phyloP scores from a whole-genome alignment of 2,329 filamentous ascomycete genomes.

The Huntiella omanensis region DNA sequence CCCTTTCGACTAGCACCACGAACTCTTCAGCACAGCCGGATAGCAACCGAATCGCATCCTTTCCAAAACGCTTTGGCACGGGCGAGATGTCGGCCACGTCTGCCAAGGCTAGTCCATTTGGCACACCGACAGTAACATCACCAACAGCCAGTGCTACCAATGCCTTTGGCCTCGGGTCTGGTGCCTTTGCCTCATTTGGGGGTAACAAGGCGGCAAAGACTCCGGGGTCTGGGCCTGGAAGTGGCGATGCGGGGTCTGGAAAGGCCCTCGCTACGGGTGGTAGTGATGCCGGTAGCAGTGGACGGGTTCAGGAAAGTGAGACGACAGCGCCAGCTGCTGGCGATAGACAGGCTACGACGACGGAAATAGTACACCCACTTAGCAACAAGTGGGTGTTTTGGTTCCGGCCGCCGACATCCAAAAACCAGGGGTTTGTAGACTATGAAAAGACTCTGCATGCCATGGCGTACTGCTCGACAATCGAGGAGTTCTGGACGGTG shows the following conservation, averaged over 20 bases:
- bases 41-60: conserved; percentile 38
- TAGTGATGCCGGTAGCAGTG: conserved; percentile 19
- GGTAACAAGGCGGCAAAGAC: conserved; percentile 61
- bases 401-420: conserved; percentile 91
- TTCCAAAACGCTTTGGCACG: conserved; percentile 54
- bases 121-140: conserved; percentile 54
- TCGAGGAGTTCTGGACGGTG: conserved; percentile 79
- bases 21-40: conserved; percentile 26
- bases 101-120: conserved; percentile 61
- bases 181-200: conserved; percentile 82
- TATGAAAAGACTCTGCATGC: conserved; percentile 93
- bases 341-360: conserved; percentile 17
- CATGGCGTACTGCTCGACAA: conserved; percentile 62
- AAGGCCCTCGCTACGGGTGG: conserved; percentile 59
- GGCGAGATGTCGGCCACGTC: conserved; percentile 39
- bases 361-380: conserved; percentile 33
- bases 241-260: conserved; percentile 40
- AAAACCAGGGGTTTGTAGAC: conserved; percentile 70
- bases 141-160: conserved; percentile 54
- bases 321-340: background rate
- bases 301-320: conserved; percentile 19
- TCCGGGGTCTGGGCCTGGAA: too few species aligned
- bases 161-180: conserved; percentile 84
- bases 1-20: conserved; percentile 55
- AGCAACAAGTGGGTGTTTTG: conserved; percentile 90